Percentiles rank a stretch among this genome's conserved stretches.
phyloP scores from a whole-genome alignment of 2,329 filamentous ascomycete species.

The Penicillium sp. region DNA sequence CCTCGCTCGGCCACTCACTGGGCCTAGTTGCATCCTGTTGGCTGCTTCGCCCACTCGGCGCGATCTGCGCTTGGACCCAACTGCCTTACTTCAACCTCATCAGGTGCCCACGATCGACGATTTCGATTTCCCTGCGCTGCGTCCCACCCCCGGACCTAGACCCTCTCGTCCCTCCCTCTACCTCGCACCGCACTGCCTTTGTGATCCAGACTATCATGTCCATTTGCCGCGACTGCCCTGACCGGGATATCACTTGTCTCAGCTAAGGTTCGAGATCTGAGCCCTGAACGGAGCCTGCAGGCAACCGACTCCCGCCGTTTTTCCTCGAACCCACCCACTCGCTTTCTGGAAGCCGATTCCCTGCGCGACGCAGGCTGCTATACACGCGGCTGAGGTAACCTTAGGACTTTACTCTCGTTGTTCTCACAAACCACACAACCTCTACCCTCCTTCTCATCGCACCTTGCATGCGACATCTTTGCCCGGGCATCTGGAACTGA shows the following conservation, averaged over 20 bases:
- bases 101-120: slow-evolving; percentile 25
- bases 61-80: slow-evolving; percentile 25
- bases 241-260: slow-evolving; percentile 5
- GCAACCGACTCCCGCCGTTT: slow-evolving; percentile 13
- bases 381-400: background rate
- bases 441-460: background rate
- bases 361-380: background rate
- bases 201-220: slow-evolving; percentile 6
- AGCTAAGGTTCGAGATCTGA: slow-evolving; percentile 9
- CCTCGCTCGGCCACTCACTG: too few species aligned
- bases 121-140: too few species aligned
- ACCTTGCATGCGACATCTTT: slow-evolving; percentile 5
- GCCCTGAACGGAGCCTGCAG: slow-evolving; percentile 15
- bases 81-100: slow-evolving; percentile 25
- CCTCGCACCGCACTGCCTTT: background rate
- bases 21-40: slow-evolving; percentile 15
- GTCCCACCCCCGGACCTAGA: too few species aligned
- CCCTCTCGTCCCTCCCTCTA: slow-evolving; percentile 1
- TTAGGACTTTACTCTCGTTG: background rate
- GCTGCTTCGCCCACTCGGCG: slow-evolving; percentile 10
- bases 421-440: background rate
- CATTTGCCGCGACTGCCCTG: slow-evolving; percentile 2
- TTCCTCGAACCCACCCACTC: slow-evolving; percentile 1
- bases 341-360: background rate
- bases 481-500: slow-evolving; percentile 1